A percentile compares a stretch with the other conserved stretches of the same genome.
Evolutionary conservation across 306 rosid species (phyloP).

Genomic region (Astragalus glycyphyllos): DNA sequence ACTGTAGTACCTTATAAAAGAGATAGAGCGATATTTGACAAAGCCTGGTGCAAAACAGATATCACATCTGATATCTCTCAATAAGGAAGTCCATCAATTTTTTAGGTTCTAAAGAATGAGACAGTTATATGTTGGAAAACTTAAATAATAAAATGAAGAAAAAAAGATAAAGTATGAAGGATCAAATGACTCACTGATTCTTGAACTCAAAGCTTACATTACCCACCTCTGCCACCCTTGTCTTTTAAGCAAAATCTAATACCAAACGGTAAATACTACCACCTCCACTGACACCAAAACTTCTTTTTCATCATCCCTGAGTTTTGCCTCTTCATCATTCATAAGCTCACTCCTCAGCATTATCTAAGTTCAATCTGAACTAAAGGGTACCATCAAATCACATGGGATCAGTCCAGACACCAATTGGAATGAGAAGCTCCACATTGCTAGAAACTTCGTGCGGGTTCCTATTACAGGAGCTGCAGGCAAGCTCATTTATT

Average conservation of each 20-base stretch:
- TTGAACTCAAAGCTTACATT: conserved; percentile 79
- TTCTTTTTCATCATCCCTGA: conserved; percentile 49
- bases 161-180: conserved; percentile 45
- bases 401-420: conserved; percentile 80
- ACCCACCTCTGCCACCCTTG: conserved; percentile 80
- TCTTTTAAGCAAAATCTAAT: conserved; percentile 83
- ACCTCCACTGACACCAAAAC: conserved; percentile 61
- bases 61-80: conserved; percentile 51
- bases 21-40: conserved; percentile 30
- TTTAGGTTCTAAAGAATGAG: conserved; percentile 50
- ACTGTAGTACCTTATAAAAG: too few species aligned
- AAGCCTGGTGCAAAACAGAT: conserved; percentile 38
- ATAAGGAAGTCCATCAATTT: conserved; percentile 65
- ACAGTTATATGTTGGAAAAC: conserved; percentile 42
- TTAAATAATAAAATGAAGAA: conserved; percentile 43
- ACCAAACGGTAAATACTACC: conserved; percentile 50
- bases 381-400: conserved; percentile 46
- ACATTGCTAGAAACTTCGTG: conserved; percentile 84
- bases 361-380: conserved; percentile 44
- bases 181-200: conserved; percentile 59
- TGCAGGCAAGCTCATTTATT: conserved; percentile 69
- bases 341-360: conserved; percentile 39
- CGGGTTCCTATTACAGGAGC: conserved; percentile 87
- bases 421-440: conserved; percentile 76
- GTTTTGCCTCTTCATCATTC: conserved; percentile 47